phyloP scores from a whole-genome alignment of 1,139 yeast species.

The Taphrina confusa region DNA sequence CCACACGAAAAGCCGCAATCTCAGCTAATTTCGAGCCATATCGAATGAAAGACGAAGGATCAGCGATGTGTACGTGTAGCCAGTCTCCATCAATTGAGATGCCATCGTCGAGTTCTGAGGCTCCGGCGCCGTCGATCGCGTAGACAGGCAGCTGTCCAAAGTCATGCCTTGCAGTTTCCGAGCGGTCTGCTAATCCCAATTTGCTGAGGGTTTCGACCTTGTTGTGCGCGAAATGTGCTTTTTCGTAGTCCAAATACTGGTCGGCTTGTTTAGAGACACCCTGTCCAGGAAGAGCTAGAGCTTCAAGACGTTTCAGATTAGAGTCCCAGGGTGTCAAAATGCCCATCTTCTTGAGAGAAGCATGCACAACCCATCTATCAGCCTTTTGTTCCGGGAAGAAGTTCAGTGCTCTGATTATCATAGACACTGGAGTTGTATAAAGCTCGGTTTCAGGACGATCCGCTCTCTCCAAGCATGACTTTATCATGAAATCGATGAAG shows the following conservation, averaged over 20 bases:
- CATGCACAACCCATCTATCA: conserved; percentile 7
- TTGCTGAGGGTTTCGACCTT: not conserved
- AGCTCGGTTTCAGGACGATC: conserved; percentile 21
- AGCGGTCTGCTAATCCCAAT: conserved; percentile 29
- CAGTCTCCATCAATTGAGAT: conserved; percentile 57
- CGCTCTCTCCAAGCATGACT: conserved; percentile 21
- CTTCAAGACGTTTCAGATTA: conserved; percentile 11
- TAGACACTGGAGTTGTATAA: conserved; percentile 17
- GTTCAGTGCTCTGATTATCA: conserved; percentile 15
- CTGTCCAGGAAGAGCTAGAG: conserved; percentile 26
- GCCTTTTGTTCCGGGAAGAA: conserved; percentile 14
- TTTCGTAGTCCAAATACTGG: not conserved
- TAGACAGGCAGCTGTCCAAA: conserved; percentile 57
- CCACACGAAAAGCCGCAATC: conserved; percentile 62
- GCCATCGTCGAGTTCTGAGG: conserved; percentile 95
- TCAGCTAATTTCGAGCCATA: conserved; percentile 56
- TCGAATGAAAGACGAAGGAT: conserved; percentile 68
- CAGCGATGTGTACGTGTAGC: conserved; percentile 79
- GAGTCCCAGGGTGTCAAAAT: conserved; percentile 30
- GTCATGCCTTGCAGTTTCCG: conserved; percentile 39
- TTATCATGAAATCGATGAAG: conserved; percentile 14
- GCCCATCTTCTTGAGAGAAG: conserved; percentile 26
- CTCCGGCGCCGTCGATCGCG: conserved; percentile 79
- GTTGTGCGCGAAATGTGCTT: not conserved
- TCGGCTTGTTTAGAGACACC: conserved; percentile 14